Evolutionary conservation across 139 green algal genomes (phyloP).

Genomic region (Coelastrella sp.): DNA sequence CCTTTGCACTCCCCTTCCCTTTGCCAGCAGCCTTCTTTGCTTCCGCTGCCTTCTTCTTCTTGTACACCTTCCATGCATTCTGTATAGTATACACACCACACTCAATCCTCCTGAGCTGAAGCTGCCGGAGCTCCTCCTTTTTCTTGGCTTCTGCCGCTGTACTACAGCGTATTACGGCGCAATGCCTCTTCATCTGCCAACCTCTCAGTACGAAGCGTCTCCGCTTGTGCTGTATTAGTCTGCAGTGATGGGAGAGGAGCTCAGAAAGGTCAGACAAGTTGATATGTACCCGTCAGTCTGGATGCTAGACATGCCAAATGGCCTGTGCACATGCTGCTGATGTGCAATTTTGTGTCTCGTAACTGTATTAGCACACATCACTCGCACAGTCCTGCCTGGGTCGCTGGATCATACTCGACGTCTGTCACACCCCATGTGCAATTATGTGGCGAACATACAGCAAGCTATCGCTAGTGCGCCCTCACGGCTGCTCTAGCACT

Average conservation of each 20-base stretch:
- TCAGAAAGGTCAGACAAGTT: no score
- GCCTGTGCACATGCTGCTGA: no score
- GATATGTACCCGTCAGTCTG: no score
- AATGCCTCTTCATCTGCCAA: conserved; percentile 36
- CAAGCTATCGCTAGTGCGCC: no score
- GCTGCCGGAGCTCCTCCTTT: conserved; percentile 8
- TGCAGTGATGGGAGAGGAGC: background rate
- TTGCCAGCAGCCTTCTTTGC: conserved; percentile 41
- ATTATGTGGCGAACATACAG: no score
- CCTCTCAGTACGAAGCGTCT: conserved; percentile 6
- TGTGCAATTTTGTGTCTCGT: no score
- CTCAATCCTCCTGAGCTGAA: background rate
- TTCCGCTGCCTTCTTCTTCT: conserved; percentile 38
- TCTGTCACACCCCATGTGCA: no score
- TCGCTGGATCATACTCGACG: no score
- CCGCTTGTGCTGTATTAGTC: background rate
- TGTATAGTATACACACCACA: conserved; percentile 45
- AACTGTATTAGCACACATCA: no score
- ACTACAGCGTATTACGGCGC: background rate
- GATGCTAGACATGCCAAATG: no score
- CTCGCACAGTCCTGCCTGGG: no score
- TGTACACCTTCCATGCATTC: conserved; percentile 35
- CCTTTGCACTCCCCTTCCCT: conserved; percentile 34
- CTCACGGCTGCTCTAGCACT: background rate
- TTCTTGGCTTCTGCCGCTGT: conserved; percentile 20